These are phyloP conservation scores for Jacaranda mimosifolia DNA, from an alignment of 257 asterid species.

Conservation along the genomic window DNA sequence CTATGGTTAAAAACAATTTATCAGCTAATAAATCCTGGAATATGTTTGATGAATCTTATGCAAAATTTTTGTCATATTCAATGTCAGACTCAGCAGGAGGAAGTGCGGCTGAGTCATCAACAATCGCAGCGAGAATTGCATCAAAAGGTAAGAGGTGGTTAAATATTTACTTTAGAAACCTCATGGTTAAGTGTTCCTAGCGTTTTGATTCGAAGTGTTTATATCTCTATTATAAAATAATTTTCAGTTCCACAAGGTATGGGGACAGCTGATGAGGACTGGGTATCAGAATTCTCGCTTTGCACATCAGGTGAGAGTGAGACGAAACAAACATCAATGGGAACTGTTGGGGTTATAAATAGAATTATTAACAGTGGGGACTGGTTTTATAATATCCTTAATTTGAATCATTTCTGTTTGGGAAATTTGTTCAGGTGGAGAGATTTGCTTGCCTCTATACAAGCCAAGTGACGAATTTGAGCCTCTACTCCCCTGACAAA, in stretches of 20 bases:
- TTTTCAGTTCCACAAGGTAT: conserved; percentile 88
- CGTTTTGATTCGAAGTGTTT: neutral
- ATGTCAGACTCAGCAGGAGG: conserved; percentile 69
- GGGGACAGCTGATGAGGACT: conserved; percentile 99
- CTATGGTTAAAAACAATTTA: neutral
- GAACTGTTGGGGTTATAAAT: neutral
- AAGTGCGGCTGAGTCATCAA: conserved; percentile 74
- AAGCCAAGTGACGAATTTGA: conserved; percentile 83
- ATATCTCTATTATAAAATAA: conserved; percentile 20
- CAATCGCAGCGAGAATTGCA: conserved; percentile 80
- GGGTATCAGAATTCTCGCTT: conserved; percentile 98
- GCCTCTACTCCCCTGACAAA: conserved; percentile 90
- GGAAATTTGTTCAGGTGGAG: conserved; percentile 69
- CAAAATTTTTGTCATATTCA: neutral
- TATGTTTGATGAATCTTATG: neutral
- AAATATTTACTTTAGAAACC: neutral
- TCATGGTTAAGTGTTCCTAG: neutral
- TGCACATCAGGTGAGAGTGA: conserved; percentile 85
- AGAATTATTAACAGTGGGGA: neutral
- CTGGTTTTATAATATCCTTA: neutral
- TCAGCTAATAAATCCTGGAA: conserved; percentile 8
- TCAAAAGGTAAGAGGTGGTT: conserved; percentile 63
- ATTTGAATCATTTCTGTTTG: neutral
- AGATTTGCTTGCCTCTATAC: conserved; percentile 97
- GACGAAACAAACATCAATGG: neutral